A percentile compares a stretch with the other conserved stretches of the same genome.
Conservation (phyloP, 345 rosid species). For the Salix purpurea region DNA sequence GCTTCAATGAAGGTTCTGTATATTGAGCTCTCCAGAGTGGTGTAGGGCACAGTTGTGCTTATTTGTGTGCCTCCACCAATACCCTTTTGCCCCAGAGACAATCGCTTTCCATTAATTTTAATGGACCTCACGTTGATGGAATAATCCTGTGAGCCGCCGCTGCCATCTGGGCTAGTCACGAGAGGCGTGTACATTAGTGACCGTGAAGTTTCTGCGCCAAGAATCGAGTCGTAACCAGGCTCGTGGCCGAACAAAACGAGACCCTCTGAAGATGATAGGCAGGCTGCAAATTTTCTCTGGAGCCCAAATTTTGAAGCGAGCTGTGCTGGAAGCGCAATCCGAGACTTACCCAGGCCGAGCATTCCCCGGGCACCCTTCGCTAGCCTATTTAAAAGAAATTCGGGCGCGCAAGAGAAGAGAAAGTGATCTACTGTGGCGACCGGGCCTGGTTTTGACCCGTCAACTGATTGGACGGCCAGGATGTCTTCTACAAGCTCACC, state of each 20-base stretch:
- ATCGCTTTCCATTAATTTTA: constrained; percentile 41
- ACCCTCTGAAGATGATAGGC: constrained; percentile 51
- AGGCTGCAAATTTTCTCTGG: constrained; percentile 40
- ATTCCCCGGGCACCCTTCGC: constrained; percentile 47
- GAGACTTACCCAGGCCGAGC: constrained; percentile 60
- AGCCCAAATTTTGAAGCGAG: constrained; percentile 34
- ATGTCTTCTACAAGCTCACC: constrained; percentile 49
- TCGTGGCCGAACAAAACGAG: constrained; percentile 31
- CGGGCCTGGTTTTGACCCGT: constrained; percentile 13
- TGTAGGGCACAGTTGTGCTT: constrained; percentile 65
- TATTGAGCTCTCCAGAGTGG: constrained; percentile 55
- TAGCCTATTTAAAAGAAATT: constrained; percentile 41
- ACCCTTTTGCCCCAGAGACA: constrained; percentile 19
- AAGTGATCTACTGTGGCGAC: constrained; percentile 25
- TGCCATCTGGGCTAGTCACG: constrained; percentile 14
- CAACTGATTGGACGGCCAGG: constrained; percentile 34
- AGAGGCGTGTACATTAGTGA: constrained; percentile 60
- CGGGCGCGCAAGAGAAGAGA: constrained; percentile 43
- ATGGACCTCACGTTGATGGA: constrained; percentile 49
- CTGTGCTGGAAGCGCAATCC: constrained; percentile 53
- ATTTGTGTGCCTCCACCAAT: constrained; percentile 27
- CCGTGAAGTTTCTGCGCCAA: constrained; percentile 31
- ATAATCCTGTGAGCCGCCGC: constrained; percentile 34
- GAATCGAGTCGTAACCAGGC: not conserved
- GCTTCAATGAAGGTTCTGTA: constrained; percentile 38